These are phyloP conservation scores for Kappamyces sp. DNA, from an alignment of 192 early-diverging fungal species.

Conservation along the genomic window DNA sequence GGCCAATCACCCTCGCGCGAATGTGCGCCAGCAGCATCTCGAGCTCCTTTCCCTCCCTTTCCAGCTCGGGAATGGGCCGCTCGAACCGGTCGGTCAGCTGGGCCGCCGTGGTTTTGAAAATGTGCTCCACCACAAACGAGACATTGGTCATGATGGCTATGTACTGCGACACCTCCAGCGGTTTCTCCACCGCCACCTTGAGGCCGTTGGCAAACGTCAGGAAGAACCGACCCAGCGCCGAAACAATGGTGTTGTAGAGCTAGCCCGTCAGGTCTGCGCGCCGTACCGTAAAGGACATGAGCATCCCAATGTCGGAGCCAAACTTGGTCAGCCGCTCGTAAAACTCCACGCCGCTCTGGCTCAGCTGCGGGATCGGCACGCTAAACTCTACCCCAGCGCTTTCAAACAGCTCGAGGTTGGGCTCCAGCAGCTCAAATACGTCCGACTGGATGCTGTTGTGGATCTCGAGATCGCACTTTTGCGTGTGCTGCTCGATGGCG, in stretches of 20 bases:
- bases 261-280: constrained; percentile 15
- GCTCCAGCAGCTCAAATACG: constrained; percentile 35
- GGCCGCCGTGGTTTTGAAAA: constrained; percentile 49
- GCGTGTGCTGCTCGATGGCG: constrained; percentile 65
- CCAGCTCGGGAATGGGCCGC: constrained; percentile 74
- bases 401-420: not conserved
- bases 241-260: constrained; percentile 68
- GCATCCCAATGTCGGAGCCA: constrained; percentile 62
- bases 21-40: constrained; percentile 5
- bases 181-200: constrained; percentile 39
- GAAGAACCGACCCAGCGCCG: constrained; percentile 56
- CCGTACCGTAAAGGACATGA: constrained; percentile 61
- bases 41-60: constrained; percentile 15
- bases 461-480: constrained; percentile 54
- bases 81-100: constrained; percentile 67
- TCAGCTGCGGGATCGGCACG: constrained; percentile 26
- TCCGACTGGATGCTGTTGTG: constrained; percentile 64
- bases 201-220: constrained; percentile 56
- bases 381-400: constrained; percentile 18
- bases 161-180: constrained; percentile 36
- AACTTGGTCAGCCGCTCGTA: constrained; percentile 65
- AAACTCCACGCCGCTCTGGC: constrained; percentile 61
- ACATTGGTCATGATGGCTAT: constrained; percentile 40
- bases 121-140: constrained; percentile 49
- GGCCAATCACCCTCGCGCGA: constrained; percentile 14